A percentile compares a stretch with the other conserved stretches of the same genome.
Evolutionary conservation across 2,329 filamentous ascomycete species (phyloP).

Genomic region (Epichloe amarillans): DNA sequence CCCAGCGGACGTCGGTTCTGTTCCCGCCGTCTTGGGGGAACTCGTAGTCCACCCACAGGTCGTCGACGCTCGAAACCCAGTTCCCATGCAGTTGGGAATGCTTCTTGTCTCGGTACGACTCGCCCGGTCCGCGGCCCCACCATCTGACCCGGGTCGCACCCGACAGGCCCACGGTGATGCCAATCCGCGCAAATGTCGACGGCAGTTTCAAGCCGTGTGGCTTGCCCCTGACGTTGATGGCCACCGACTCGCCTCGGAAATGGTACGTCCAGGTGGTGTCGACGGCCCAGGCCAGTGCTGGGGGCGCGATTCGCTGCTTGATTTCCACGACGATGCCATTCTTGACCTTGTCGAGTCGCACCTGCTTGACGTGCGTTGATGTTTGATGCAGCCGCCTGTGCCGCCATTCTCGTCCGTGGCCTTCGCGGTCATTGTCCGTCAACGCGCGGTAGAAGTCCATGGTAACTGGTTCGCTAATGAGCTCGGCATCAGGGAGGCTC

Average conservation of each 20-base stretch:
- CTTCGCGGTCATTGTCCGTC: constrained; percentile 51
- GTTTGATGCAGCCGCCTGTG: constrained; percentile 32
- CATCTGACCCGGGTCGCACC: constrained; percentile 34
- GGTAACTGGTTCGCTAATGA: constrained; percentile 30
- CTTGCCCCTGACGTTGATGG: constrained; percentile 34
- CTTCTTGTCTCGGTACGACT: constrained; percentile 56
- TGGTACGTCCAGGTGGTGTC: constrained; percentile 39
- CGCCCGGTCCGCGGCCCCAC: constrained; percentile 55
- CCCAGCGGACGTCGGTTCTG: constrained; percentile 48
- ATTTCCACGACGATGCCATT: constrained; percentile 28
- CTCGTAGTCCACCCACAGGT: constrained; percentile 49
- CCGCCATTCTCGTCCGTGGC: constrained; percentile 45
- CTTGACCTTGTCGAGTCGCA: constrained; percentile 19
- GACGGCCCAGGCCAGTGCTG: constrained; percentile 47
- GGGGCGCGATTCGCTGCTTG: constrained; percentile 44
- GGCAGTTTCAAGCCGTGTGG: constrained; percentile 36
- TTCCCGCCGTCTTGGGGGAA: constrained; percentile 57
- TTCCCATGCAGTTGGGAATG: constrained; percentile 43
- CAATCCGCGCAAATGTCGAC: constrained; percentile 47
- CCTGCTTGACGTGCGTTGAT: constrained; percentile 25
- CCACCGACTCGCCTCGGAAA: constrained; percentile 34
- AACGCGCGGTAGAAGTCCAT: constrained; percentile 50
- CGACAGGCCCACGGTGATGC: constrained; percentile 36
- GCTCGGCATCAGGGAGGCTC: constrained; percentile 17
- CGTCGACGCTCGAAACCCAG: constrained; percentile 32